Evolutionary conservation across 108 stramenopile species (phyloP), one percentile per base, ranked within the genome.

Genomic region (Cyclotella cryptica): DNA sequence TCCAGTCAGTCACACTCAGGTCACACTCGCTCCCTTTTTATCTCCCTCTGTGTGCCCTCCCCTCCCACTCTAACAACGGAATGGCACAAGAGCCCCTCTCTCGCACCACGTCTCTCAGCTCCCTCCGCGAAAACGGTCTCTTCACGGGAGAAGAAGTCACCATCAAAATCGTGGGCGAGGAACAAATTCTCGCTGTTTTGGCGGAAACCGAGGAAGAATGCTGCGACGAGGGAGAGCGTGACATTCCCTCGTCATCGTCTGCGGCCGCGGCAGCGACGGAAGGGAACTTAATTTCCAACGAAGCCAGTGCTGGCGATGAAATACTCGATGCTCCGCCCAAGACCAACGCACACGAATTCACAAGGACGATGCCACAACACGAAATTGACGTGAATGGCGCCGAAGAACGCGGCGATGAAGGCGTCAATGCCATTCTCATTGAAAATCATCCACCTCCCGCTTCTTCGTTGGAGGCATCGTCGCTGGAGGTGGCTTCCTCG

Each of bases 121-220:
- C 65, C 46, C 45, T 66, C 45, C 65, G 65, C 24, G 65, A 66
- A 66, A 22, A 66, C 24, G 65, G 65, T 27, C 65, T 66, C 45
- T 66, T 66, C 22, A 66, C 65, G 17, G 65, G 65, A 19, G 65
- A 66, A 47, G 65, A 66, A 66, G 45, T 66, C 10, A 66, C 65
- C 21, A 45, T 66, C 10, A 66, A 66, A 26, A 18, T 40, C 40
- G 19, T 9, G n/a, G 24, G 17, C 1, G 46, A 47, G 3, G 45
- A 22, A 6, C 10, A 12, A 45, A 35, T 47, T 9, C 10, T 66
- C 21, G 26, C 43, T 26, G 46, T 47, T 14, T 47, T 66, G 1
- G 3, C 26, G 24, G 46, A 66, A 7, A 13, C 46, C 5, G 61
- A 62, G 35, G 61, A 62, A 26, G 61, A 39, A 41, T 3, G 39